Percentiles rank a stretch among this genome's conserved stretches.
phyloP scores from a whole-genome alignment of 129 eudicot species.

The Artemisia annua region DNA sequence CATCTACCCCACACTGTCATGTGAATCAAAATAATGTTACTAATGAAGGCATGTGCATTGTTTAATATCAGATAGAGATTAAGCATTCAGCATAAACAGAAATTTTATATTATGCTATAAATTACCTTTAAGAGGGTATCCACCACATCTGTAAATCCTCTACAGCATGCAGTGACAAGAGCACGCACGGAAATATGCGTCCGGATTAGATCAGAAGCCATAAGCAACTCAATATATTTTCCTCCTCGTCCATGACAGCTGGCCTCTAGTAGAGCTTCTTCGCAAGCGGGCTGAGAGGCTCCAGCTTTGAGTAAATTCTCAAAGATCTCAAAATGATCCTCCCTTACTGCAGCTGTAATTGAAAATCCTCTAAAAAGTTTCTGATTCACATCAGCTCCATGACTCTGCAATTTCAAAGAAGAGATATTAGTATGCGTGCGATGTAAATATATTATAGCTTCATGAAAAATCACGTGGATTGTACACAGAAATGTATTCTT shows the following conservation, averaged over 20 bases:
- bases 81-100: not conserved
- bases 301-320: slow-evolving; percentile 81
- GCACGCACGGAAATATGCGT: slow-evolving; percentile 75
- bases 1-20: slow-evolving; percentile 15
- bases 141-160: slow-evolving; percentile 76
- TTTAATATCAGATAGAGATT: not conserved
- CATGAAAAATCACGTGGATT: not conserved
- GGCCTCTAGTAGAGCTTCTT: slow-evolving; percentile 84
- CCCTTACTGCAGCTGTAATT: slow-evolving; percentile 80
- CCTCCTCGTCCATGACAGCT: slow-evolving; percentile 70
- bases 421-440: not conserved
- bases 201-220: slow-evolving; percentile 80
- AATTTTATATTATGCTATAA: not conserved
- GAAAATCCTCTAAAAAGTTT: slow-evolving; percentile 74
- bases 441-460: no score
- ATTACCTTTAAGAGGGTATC: slow-evolving; percentile 66
- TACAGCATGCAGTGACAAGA: slow-evolving; percentile 82
- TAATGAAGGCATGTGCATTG: not conserved
- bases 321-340: slow-evolving; percentile 71
- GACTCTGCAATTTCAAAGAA: slow-evolving; percentile 44
- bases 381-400: slow-evolving; percentile 84
- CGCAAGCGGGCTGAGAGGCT: slow-evolving; percentile 85
- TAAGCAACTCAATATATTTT: slow-evolving; percentile 53
- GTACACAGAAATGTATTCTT: slow-evolving; percentile 19
- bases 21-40: not conserved